phyloP scores from a whole-genome alignment of 345 rosid genomes.

The Hibiscus tridactylites region DNA sequence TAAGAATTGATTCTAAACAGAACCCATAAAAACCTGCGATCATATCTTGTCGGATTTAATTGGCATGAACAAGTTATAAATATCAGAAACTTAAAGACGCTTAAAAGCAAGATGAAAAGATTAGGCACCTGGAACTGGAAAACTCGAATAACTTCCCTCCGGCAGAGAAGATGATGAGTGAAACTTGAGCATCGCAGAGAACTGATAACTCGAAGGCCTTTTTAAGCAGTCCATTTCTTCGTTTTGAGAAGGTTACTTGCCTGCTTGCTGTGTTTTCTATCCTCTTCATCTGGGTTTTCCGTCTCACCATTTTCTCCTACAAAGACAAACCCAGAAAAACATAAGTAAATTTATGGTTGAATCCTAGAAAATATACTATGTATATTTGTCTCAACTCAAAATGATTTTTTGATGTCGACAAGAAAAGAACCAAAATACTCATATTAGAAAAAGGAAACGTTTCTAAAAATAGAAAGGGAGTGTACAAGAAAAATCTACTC shows the following conservation, averaged over 20 bases:
- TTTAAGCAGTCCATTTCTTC: conserved; percentile 65
- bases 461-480: conserved; percentile 1
- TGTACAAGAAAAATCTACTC: not conserved
- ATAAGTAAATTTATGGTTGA: not conserved
- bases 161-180: conserved; percentile 63
- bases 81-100: not conserved
- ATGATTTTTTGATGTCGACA: conserved; percentile 2
- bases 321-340: not conserved
- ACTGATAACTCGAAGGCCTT: conserved; percentile 75
- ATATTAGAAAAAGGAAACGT: not conserved
- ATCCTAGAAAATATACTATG: not conserved
- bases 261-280: conserved; percentile 75
- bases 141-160: conserved; percentile 65
- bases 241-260: conserved; percentile 73
- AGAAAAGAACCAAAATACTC: not conserved
- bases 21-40: conserved; percentile 14
- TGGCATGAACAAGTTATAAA: not conserved
- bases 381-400: not conserved
- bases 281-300: conserved; percentile 65
- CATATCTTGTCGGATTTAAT: not conserved
- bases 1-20: conserved; percentile 10
- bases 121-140: conserved; percentile 45
- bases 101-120: not conserved
- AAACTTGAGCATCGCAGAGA: conserved; percentile 75
- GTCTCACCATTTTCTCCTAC: conserved; percentile 52